phyloP scores from a whole-genome alignment of 2,329 filamentous ascomycete genomes.

The Penicillium frequentans region DNA sequence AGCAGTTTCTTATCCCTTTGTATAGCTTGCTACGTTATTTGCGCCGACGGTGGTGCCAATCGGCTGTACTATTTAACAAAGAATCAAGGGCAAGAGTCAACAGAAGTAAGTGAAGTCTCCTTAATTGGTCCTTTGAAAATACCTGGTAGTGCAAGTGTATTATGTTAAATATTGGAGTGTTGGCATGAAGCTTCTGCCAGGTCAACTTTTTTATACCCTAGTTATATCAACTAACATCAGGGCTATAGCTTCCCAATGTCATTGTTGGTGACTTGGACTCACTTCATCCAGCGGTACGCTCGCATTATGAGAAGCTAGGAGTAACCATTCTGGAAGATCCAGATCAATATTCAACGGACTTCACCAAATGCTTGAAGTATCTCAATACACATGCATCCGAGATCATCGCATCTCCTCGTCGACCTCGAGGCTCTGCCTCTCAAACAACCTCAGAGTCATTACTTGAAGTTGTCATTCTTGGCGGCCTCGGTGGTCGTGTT shows the following conservation, averaged over 20 bases:
- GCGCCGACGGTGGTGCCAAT: constrained; percentile 91
- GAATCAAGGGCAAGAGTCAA: constrained; percentile 27
- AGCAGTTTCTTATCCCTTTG: background rate
- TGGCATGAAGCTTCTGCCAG: background rate
- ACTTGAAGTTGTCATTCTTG: constrained; percentile 73
- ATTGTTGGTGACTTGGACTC: constrained; percentile 95
- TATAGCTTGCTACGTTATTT: constrained; percentile 67
- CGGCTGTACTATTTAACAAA: constrained; percentile 59
- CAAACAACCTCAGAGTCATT: constrained; percentile 7
- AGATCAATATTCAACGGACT: constrained; percentile 91
- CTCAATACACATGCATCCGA: constrained; percentile 44
- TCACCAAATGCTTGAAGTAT: constrained; percentile 74
- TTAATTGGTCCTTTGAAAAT: background rate
- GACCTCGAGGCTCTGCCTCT: constrained; percentile 2
- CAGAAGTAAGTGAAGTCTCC: constrained; percentile 28
- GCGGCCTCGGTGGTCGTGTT: constrained; percentile 83
- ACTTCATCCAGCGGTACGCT: constrained; percentile 59
- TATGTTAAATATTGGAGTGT: background rate
- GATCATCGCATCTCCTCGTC: constrained; percentile 24
- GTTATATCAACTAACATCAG: constrained; percentile 2
- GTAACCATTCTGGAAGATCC: constrained; percentile 66
- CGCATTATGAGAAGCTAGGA: constrained; percentile 64
- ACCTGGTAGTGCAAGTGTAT: no score
- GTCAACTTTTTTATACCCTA: background rate
- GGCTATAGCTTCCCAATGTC: constrained; percentile 57